Base-by-base conservation (phyloP, 2,329 filamentous ascomycete genomes). In the Hypoxylon sp. region DNA sequence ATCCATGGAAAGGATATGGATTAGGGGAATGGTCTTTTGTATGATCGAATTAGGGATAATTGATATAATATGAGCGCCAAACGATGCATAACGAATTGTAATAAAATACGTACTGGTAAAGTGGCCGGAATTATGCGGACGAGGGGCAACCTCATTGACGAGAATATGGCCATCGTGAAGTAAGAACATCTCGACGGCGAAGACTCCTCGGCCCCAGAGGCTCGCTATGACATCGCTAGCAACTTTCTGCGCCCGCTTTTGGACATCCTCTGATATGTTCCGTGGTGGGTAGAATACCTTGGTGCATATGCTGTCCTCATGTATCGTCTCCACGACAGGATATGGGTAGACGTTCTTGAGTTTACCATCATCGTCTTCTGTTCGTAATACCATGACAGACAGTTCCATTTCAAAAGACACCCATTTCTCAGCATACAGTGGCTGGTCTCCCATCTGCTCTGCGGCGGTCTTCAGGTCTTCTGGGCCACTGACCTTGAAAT, bases 151-250 rank as follows among this genome's bases (percentile, higher is more conserved):
- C 79, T 97, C 93, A 78, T 97, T 97, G 72, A 97, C 85, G 61
- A 96, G 80, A 1, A 97, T 84, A 1, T 82, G 82, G 81, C 88
- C 88, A 72, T 96, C 88, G 50, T 89, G 81, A 9, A 94, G 85
- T 2, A 98, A 80, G 80, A 99, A 99, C 89, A 98, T 92, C 80
- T 99, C 96, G 0, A 98, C 95, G 0, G 95, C 96, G 78, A 97
- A 99, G 30, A 97, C 92, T 68, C 96, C 96, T 67, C 96, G 91
- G 53, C 96, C 96, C 82, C 89, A 89, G 57, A 99, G 91, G 53
- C 88, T 90, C 42, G 87, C 85, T 20, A 97, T 89, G 9, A 96
- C 94, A 61, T 91, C 88, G 71, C 88, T 87, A 0, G 94, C 96
- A 0, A 97, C 84, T 42, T 89, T 85, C 75, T 93, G 89, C 0